Evolutionary conservation across 306 rosid species (phyloP), one percentile per base, ranked within the genome.

Genomic region (Vigna trinervia): DNA sequence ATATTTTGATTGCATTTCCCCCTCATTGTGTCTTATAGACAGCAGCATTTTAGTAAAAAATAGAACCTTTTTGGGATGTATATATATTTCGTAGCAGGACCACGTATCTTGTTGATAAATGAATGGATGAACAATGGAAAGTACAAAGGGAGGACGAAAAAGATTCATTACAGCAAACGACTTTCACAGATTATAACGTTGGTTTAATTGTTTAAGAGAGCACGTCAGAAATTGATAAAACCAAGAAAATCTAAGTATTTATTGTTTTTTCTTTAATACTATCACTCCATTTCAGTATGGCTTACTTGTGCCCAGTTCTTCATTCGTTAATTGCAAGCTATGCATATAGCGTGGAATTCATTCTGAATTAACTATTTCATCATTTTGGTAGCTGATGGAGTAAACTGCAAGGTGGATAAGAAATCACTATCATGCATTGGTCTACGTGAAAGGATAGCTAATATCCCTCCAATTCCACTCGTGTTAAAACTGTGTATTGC

Each of bases 141-240:
- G 79, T 74, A 30, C 60, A 15, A 12, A 59, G 23, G n/a, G 11
- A 17, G 50, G 71, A 32, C 1, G 60, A 61, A 14, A 41, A 12
- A 13, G 26, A 75, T 6, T 47, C 6, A 48, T 61, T 59, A 28
- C 48, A 43, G 32, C 19, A 26, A 43, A 58, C 14, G 28, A 39
- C 17, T 73, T 22, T 57, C 56, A 22, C 12, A 19, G 43, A n/a
- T 30, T 7, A 75, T 14, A 72, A 20, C 23, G 13, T 32, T 50
- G 51, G 26, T 48, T 63, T 75, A 48, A 20, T 12, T 60, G 14
- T 63, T 50, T 38, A 22, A 7, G 51, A 62, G 30, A 62, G 34
- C 79, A 30, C n/a, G 71, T 75, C 71, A 75, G 70, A 74, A 30
- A 30, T 47, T 46, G 15, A 60, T 46, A 5, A 3, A 14, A 26